Percentiles rank a stretch among this genome's conserved stretches.
These are phyloP conservation scores for Euphorbia pulcherrima DNA, from an alignment of 345 rosid species.

Conservation along the genomic window DNA sequence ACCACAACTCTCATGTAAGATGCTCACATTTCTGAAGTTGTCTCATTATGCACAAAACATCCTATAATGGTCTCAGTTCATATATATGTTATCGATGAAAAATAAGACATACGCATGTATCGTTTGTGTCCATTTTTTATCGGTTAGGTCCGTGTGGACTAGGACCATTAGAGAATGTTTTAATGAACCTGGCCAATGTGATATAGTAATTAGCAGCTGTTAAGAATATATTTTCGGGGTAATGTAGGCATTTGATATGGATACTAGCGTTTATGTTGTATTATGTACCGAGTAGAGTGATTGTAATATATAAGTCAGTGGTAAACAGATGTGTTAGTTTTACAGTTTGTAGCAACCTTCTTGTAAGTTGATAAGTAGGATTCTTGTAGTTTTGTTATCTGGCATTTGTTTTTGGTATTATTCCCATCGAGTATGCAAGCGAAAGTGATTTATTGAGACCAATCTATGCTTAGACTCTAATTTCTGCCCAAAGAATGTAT, in stretches of 20 bases:
- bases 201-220: background rate
- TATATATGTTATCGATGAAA: too few species aligned
- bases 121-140: too few species aligned
- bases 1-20: background rate
- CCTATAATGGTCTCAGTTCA: too few species aligned
- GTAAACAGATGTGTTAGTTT: background rate
- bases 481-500: too few species aligned
- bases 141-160: too few species aligned
- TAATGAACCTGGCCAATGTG: background rate
- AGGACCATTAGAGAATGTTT: too few species aligned
- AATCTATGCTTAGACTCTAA: too few species aligned
- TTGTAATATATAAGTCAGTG: constrained; percentile 1
- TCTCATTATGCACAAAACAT: too few species aligned
- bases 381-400: background rate
- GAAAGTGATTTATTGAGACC: too few species aligned
- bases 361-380: background rate
- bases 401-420: background rate
- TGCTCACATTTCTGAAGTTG: background rate
- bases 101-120: too few species aligned
- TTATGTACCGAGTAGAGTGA: background rate
- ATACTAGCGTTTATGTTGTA: background rate
- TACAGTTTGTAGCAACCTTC: background rate
- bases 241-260: background rate
- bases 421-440: background rate
- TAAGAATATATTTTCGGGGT: background rate